Base-by-base conservation (phyloP, 768 basidiomycete genomes). In the Phylloporus sp. region DNA sequence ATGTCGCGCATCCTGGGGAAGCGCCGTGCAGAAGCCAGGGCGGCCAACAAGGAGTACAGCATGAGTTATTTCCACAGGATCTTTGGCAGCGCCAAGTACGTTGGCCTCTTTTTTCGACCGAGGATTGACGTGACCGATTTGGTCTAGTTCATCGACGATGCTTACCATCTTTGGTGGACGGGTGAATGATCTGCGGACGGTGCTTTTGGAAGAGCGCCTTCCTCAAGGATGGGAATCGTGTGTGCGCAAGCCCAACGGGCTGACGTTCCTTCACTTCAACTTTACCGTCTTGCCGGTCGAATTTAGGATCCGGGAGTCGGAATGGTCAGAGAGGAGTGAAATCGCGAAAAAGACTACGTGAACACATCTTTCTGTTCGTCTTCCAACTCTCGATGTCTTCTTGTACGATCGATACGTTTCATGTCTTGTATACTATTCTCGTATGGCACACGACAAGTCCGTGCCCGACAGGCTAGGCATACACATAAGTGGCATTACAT, bases 201-300 rank as follows among this genome's bases (percentile, higher is more conserved):
- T 86, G 26, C 63, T 90, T 29, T 56, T 72, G 5, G 81, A 90
- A 27, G 88, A 90, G 53, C 78, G 85, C 6, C 58, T 90, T 20
- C 82, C 82, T 0, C 71, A 83, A 0, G 79, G 80, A 9, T 90
- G 86, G 85, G 84, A 88, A 58, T 73, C 87, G 0, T 69, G 74
- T 18, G 59, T 79, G 15, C 71, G 74, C 36, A 65, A 73, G 41
- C 76, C 67, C 1, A 66, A 71, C 42, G 86, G 88, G 0, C 63
- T 88, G 29, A 86, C 88, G 1, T 57, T 90, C 4, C 36, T 64
- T 5, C 1, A 24, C 1, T 83, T 88, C 70, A 84, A 90, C 57
- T 42, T 44, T 8, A 62, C 58, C 3, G 50, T 58, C 9, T 11
- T 67, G 5, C 54, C 65, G 2, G 48, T 65, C 9, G 65, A 65